phyloP scores from a whole-genome alignment of 2,329 filamentous ascomycete species.

The Paraphaeosphaeria sporulosa region DNA sequence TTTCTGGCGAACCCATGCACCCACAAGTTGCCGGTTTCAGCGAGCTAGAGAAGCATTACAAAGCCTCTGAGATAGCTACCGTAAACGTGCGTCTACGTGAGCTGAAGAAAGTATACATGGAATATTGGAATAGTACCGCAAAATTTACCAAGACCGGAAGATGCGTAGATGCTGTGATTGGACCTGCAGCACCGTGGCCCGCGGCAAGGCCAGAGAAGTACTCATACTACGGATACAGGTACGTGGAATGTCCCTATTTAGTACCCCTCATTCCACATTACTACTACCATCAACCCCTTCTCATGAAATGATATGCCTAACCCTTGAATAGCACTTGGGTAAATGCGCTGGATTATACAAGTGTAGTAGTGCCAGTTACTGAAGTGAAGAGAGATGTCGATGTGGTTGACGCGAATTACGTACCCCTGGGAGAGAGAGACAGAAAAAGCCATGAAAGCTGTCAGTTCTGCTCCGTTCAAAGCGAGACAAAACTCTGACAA shows the following conservation, averaged over 20 bases:
- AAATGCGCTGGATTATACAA: conserved; percentile 43
- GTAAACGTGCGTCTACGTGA: conserved; percentile 39
- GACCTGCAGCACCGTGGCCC: conserved; percentile 48
- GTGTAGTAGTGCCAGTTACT: conserved; percentile 45
- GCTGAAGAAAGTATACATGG: conserved; percentile 45
- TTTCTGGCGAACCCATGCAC: conserved; percentile 43
- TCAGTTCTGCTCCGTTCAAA: conserved; percentile 26
- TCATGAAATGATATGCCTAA: no score
- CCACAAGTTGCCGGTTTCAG: conserved; percentile 34
- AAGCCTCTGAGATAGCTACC: conserved; percentile 41
- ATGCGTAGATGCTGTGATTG: conserved; percentile 49
- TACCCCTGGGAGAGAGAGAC: conserved; percentile 38
- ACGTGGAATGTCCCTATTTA: no score
- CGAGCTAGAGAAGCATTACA: conserved; percentile 27
- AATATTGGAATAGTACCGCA: conserved; percentile 48
- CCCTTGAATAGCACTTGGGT: conserved; percentile 28
- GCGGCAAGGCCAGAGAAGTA: conserved; percentile 41
- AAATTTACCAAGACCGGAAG: conserved; percentile 35
- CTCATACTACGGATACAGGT: conserved; percentile 36
- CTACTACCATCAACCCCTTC: no score
- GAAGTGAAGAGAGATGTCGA: conserved; percentile 42
- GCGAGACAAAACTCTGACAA: conserved; percentile 1
- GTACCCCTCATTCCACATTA: no score
- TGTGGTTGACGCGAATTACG: conserved; percentile 30
- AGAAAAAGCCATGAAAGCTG: conserved; percentile 35